Evolutionary conservation across 1,284 basidiomycete genomes (phyloP).

Genomic region (Rhodofomes roseus): DNA sequence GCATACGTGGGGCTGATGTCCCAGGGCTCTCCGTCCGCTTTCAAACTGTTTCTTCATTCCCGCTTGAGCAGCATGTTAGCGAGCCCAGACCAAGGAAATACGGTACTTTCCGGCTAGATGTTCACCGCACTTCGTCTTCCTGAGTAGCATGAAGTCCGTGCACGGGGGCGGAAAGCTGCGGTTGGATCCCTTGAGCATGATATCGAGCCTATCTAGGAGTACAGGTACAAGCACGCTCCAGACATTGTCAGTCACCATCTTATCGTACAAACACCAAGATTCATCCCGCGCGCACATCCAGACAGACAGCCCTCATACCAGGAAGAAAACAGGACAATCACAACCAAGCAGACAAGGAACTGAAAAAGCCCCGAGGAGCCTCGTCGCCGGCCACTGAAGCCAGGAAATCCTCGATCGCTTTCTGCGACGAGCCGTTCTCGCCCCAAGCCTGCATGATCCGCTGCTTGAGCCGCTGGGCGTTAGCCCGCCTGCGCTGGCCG

Average conservation of each 20-base stretch:
- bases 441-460: conserved; percentile 10
- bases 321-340: background rate
- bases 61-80: no score
- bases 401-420: conserved; percentile 6
- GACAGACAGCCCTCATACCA: background rate
- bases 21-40: no score
- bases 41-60: no score
- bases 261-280: background rate
- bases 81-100: no score
- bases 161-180: no score
- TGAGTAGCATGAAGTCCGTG: no score
- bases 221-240: no score
- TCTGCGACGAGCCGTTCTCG: conserved; percentile 10
- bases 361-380: background rate
- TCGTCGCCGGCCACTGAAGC: background rate
- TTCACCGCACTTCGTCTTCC: no score
- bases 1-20: background rate
- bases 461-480: conserved; percentile 4
- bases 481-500: conserved; percentile 15
- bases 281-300: background rate
- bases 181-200: no score
- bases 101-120: no score
- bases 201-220: no score
- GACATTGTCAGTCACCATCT: background rate
- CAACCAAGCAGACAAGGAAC: background rate